Evolutionary conservation across 257 asterid genomes (phyloP), one percentile per base, ranked within the genome.

Genomic region (Nicotiana tabacum): DNA sequence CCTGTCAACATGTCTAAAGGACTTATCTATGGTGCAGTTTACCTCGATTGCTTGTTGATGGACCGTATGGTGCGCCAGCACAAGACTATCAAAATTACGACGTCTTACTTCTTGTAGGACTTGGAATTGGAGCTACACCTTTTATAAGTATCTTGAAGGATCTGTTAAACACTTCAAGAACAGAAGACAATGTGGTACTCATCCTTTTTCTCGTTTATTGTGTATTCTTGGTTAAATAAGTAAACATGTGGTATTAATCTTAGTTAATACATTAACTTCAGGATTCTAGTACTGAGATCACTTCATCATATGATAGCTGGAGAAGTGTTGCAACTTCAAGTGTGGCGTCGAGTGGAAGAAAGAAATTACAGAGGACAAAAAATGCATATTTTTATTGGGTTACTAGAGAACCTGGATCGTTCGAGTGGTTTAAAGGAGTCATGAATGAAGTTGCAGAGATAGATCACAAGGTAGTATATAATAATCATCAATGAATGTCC

Each of bases 1-100:
- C 53, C 27, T 79, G 37, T 66, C 29, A 29, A 51, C 12, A 27
- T 48, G 80, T 76, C 80, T 76, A 29, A 74, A 51, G 27, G 80
- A 2, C 64, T 76, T 76, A 39, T 76, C 16, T 43, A 15, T 15
- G 64, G 51, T 79, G 87, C 94, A 93, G 98, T 78, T 87, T 91
- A 70, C 98, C 97, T 67, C 89, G 92, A 86, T 78, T 95, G 89
- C 91, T 92, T 7, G 95, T 92, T 2, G 98, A 93, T 82, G 99
- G 99, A 84, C 99, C 99, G 58, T 93, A 95, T 39, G 99, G 99
- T 35, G 98, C 99, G 66, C 97, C 99, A 51, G 99, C 99, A n/a
- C 98, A 95, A 70, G 97, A 92, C 81, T 93, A 93, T 90, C 94
- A 90, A 82, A 92, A 90, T 87, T 95, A 95, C 32, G 98, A 95